Base-by-base conservation (phyloP, 2,329 filamentous ascomycete species). In the Paecilomyces formosus region DNA sequence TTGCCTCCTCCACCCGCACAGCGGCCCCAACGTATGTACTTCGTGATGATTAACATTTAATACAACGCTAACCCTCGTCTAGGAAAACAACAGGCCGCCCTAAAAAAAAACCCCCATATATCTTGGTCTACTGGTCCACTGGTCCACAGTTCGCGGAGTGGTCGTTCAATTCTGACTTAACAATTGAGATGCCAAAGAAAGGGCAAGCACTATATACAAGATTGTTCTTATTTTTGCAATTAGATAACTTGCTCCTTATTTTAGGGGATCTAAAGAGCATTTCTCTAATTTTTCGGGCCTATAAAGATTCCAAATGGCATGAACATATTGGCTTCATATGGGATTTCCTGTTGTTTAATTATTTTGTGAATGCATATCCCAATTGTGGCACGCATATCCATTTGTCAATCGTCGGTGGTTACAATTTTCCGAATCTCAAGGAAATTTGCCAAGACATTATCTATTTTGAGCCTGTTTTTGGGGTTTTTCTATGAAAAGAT, bases 71-170 rank as follows among this genome's bases (percentile, higher is more conserved):
- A 39, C 15, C 33, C 1, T 39, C 12, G 33, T 39, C 33, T 39
- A 39, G 33, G 33, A 39, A 39, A 39, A 6, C 33, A 39, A 12
- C 12, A 39, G 33, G 12, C 33, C 1, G 33, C 33, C 33, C 33
- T 12, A 39, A 6, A 4, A 2, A 39, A 1, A 39, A n/a, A 49
- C 28, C 8, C 49, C 22, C 31, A 49, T n/a, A 31, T 58, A 58
- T 30, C 57, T 45, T 50, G 30, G 53, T 55, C 55, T 53, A 58
- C 22, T 21, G 35, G 33, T 58, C 55, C n/a, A 35, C 51, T 50
- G 53, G 53, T 18, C 57, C 57, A 26, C 57, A 55, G 31, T 58
- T 58, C 52, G 57, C 57, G 12, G 57, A 58, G 26, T 58, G 53
- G 53, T 58, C 57, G 54, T 53, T 58, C 35, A 33, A 58, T 30